These are phyloP conservation scores for Entomortierella parvispora DNA, from an alignment of 192 early-diverging fungal species.

Conservation along the genomic window DNA sequence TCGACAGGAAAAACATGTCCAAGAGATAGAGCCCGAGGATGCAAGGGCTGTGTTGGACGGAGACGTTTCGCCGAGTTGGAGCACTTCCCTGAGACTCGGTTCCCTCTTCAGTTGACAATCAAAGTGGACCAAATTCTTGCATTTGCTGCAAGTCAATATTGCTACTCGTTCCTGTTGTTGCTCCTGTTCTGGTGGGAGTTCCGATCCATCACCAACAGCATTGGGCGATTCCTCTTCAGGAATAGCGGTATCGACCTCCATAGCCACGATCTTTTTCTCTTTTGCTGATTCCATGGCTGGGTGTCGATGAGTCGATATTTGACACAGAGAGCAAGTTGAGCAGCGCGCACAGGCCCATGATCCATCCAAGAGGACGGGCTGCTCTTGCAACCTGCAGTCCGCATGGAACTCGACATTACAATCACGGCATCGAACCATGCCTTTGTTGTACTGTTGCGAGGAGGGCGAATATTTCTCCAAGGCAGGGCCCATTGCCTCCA, in stretches of 20 bases:
- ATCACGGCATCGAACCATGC: constrained; percentile 27
- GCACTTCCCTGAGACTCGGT: constrained; percentile 15
- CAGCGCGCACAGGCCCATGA: constrained; percentile 38
- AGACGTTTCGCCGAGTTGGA: neutral
- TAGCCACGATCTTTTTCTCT: neutral
- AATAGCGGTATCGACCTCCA: too few species aligned
- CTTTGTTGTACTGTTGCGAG: too few species aligned
- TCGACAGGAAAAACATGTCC: constrained; percentile 37
- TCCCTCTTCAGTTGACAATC: constrained; percentile 33
- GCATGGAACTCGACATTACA: constrained; percentile 63
- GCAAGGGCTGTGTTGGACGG: neutral
- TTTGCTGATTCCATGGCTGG: neutral
- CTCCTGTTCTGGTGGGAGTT: too few species aligned
- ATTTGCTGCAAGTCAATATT: constrained; percentile 23
- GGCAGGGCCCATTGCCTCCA: too few species aligned
- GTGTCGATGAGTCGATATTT: constrained; percentile 6
- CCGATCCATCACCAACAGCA: neutral
- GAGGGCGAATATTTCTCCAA: too few species aligned
- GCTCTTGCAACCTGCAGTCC: constrained; percentile 37
- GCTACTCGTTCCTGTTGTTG: neutral
- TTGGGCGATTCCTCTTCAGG: too few species aligned
- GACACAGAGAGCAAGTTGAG: constrained; percentile 15
- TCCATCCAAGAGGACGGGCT: neutral
- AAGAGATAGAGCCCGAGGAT: neutral
- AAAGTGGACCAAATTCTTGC: constrained; percentile 17